Evolutionary conservation across 192 early-diverging fungal species (phyloP).

Genomic region (Chytriomyces hyalinus): DNA sequence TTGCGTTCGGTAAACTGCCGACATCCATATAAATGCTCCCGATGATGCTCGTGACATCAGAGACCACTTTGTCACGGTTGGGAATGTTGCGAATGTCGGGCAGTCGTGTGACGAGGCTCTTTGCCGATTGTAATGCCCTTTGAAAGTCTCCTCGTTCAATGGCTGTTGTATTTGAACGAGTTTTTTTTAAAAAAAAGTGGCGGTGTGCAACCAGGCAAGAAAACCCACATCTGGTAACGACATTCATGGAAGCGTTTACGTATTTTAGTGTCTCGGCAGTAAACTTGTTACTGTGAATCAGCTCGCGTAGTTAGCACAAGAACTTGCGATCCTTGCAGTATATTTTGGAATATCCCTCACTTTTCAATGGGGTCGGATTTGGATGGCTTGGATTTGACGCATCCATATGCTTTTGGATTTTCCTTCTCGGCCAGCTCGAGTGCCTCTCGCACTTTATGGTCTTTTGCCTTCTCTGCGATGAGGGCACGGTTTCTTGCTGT

Average conservation of each 20-base stretch:
- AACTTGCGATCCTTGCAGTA: neutral
- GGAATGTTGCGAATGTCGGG: constrained; percentile 23
- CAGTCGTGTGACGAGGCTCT: constrained; percentile 24
- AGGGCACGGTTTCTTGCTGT: constrained; percentile 29
- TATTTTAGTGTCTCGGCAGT: constrained; percentile 33
- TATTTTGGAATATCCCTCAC: neutral
- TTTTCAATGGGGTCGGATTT: neutral
- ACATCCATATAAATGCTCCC: constrained; percentile 40
- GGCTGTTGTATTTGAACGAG: neutral
- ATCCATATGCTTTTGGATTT: constrained; percentile 23
- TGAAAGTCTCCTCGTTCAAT: constrained; percentile 26
- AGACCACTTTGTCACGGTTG: constrained; percentile 26
- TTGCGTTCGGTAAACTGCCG: constrained; percentile 28
- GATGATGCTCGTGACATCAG: constrained; percentile 33
- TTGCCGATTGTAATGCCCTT: constrained; percentile 23
- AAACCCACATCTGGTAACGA: constrained; percentile 33
- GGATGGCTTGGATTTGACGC: neutral
- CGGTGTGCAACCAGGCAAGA: neutral
- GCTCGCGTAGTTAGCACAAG: neutral
- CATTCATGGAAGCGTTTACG: constrained; percentile 40
- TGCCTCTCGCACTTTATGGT: constrained; percentile 9
- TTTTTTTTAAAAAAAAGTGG: neutral
- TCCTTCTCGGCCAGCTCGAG: neutral
- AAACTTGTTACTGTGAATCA: constrained; percentile 15
- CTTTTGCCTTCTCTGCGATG: constrained; percentile 21